A percentile compares a stretch with the other conserved stretches of the same genome.
phyloP scores from a whole-genome alignment of 2,329 filamentous ascomycete species.

The Leptographium radiaticola region DNA sequence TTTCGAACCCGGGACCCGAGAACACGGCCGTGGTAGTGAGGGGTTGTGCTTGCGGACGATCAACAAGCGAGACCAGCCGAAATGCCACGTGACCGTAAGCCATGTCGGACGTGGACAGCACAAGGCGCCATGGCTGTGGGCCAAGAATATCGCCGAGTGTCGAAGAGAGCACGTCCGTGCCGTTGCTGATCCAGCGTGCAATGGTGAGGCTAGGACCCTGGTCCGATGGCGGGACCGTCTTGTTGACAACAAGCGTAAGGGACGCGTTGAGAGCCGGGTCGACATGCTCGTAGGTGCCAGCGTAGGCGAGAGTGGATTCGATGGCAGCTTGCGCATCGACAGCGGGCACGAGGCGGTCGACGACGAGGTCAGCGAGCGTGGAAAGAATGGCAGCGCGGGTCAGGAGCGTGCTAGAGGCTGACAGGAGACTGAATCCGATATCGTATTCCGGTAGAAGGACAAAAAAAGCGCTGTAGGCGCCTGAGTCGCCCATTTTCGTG shows the following conservation, averaged over 20 bases:
- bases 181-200: conserved; percentile 24
- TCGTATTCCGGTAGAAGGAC: conserved; percentile 33
- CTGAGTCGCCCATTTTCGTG: conserved; percentile 31
- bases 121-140: conserved; percentile 2
- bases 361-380: conserved; percentile 17
- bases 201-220: conserved; percentile 25
- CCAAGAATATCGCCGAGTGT: conserved; percentile 6
- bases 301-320: conserved; percentile 19
- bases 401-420: conserved; percentile 11
- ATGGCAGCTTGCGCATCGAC: conserved; percentile 28
- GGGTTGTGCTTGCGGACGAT: conserved; percentile 14
- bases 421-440: conserved; percentile 26
- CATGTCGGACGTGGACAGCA: conserved; percentile 21
- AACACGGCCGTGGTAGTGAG: neutral
- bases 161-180: conserved; percentile 22
- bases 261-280: conserved; percentile 22
- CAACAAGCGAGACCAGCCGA: conserved; percentile 19
- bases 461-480: conserved; percentile 25
- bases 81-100: conserved; percentile 22
- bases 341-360: conserved; percentile 23
- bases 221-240: neutral
- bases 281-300: conserved; percentile 25
- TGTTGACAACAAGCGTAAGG: conserved; percentile 24
- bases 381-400: conserved; percentile 1
- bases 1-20: neutral